A percentile compares a stretch with the other conserved stretches of the same genome.
Evolutionary conservation across 257 asterid genomes (phyloP).

Genomic region (Orobanche coerulescens): DNA sequence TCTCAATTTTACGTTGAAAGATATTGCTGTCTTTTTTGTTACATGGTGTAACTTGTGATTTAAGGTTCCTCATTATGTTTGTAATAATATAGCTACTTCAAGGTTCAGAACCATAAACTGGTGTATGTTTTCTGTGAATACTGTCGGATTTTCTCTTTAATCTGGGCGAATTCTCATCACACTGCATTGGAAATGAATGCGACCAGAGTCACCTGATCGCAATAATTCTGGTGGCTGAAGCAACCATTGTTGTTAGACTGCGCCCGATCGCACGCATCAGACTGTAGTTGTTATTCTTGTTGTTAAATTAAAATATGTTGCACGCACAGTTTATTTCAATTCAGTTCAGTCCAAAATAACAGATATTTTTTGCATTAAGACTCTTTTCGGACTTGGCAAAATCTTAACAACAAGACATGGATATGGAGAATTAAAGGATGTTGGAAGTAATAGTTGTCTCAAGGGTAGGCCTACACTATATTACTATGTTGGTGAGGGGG

Average conservation of each 20-base stretch:
- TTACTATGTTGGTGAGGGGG: constrained; percentile 43
- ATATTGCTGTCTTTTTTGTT: neutral
- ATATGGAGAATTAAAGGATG: neutral
- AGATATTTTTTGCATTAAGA: neutral
- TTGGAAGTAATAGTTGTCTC: constrained; percentile 3
- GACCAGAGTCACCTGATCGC: too few relatives aligned
- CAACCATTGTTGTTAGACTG: too few relatives aligned
- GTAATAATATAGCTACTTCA: constrained; percentile 9
- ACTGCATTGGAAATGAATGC: too few relatives aligned
- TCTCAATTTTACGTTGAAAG: neutral
- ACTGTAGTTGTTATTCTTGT: too few relatives aligned
- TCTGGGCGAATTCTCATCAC: too few relatives aligned
- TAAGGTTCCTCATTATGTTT: constrained; percentile 14
- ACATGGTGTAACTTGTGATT: constrained; percentile 9
- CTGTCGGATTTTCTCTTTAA: constrained; percentile 9
- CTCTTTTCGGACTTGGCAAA: neutral
- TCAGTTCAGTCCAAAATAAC: neutral
- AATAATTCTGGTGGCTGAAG: too few relatives aligned
- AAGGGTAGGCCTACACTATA: constrained; percentile 10
- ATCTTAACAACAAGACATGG: neutral
- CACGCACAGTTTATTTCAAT: too few relatives aligned
- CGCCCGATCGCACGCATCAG: too few relatives aligned
- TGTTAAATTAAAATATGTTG: too few relatives aligned
- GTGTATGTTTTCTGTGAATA: constrained; percentile 12
- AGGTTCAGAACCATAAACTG: constrained; percentile 8